Percentiles rank a stretch among this genome's conserved stretches.
These are phyloP conservation scores for Colletotrichum chlorophyti DNA, from an alignment of 2,329 filamentous ascomycete genomes.

Conservation along the genomic window DNA sequence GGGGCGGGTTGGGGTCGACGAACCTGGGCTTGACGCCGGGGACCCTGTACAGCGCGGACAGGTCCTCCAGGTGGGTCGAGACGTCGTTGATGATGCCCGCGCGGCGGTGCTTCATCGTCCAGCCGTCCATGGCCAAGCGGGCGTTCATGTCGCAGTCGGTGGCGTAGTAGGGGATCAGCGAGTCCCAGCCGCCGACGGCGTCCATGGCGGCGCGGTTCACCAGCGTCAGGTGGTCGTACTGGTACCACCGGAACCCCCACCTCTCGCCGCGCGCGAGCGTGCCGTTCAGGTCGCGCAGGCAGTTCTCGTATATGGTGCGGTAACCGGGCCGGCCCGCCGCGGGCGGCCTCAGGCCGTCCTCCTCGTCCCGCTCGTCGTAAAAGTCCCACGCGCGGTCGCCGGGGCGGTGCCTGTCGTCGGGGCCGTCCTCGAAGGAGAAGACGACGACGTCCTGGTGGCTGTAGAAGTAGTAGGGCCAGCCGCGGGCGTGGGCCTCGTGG, in stretches of 20 bases:
- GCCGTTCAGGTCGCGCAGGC: conserved; percentile 42
- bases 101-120: conserved; percentile 45
- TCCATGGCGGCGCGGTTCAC: conserved; percentile 60
- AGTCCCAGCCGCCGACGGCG: conserved; percentile 62
- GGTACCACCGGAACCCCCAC: conserved; percentile 63
- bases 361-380: conserved; percentile 28
- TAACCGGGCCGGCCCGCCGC: conserved; percentile 43
- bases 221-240: conserved; percentile 63
- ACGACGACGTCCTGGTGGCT: conserved; percentile 62
- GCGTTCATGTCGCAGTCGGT: conserved; percentile 64
- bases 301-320: conserved; percentile 49
- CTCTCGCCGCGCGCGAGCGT: conserved; percentile 39
- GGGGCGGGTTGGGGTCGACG: conserved; percentile 44
- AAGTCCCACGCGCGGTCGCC: conserved; percentile 29
- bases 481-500: conserved; percentile 48
- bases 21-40: conserved; percentile 43
- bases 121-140: conserved; percentile 53
- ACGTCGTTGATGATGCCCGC: conserved; percentile 54
- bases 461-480: conserved; percentile 61
- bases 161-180: conserved; percentile 63
- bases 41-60: conserved; percentile 53
- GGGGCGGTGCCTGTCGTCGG: conserved; percentile 26
- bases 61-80: conserved; percentile 50
- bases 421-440: conserved; percentile 44
- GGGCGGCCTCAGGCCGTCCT: conserved; percentile 26